Percentiles rank a stretch among this genome's conserved stretches.
These are phyloP conservation scores for Ogataea polymorpha DNA, from an alignment of 805 yeast species.

Conservation along the genomic window DNA sequence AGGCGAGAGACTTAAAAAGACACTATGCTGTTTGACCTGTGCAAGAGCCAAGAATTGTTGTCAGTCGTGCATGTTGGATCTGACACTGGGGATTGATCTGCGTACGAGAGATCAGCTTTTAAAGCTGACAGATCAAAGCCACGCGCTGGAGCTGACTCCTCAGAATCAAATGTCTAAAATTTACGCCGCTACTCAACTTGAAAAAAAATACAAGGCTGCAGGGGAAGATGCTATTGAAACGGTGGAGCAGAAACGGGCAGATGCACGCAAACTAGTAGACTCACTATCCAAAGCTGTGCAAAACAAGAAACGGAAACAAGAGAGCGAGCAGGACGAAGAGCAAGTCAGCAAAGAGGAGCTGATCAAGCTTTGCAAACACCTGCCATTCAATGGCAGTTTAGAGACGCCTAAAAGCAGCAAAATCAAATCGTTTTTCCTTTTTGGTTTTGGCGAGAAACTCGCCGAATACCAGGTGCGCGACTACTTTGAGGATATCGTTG, in stretches of 20 bases:
- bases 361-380: conserved; percentile 47
- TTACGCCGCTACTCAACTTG: conserved; percentile 51
- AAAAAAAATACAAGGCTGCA: conserved; percentile 29
- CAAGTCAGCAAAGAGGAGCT: conserved; percentile 41
- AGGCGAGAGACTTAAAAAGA: conserved; percentile 48
- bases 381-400: conserved; percentile 70
- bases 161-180: conserved; percentile 43
- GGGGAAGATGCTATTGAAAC: conserved; percentile 25
- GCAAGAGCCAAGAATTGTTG: conserved; percentile 79
- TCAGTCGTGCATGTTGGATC: conserved; percentile 82
- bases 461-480: conserved; percentile 62
- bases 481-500: conserved; percentile 37
- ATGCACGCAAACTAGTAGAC: conserved; percentile 49
- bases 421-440: conserved; percentile 64
- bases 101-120: conserved; percentile 77
- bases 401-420: conserved; percentile 37
- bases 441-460: conserved; percentile 65
- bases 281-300: conserved; percentile 8
- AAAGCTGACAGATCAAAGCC: conserved; percentile 47
- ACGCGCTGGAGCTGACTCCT: conserved; percentile 33
- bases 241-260: conserved; percentile 20
- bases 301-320: conserved; percentile 8
- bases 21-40: conserved; percentile 77
- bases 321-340: conserved; percentile 15
- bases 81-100: conserved; percentile 77